These are phyloP conservation scores for Cucurbita argyrosperma DNA, from an alignment of 306 rosid genomes.

Conservation along the genomic window DNA sequence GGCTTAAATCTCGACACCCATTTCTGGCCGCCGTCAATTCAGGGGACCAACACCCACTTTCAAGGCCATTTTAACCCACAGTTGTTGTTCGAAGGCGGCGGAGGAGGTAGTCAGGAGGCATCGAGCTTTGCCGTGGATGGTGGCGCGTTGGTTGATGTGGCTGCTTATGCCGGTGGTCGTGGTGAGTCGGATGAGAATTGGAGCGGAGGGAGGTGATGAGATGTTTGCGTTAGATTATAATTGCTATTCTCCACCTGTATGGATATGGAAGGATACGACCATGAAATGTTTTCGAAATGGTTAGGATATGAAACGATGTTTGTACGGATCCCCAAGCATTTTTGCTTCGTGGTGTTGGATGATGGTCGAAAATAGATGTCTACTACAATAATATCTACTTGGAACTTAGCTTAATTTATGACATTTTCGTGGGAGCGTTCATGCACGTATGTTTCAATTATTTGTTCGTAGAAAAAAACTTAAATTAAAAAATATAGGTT, in stretches of 20 bases:
- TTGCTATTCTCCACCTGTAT: neutral
- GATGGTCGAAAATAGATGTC: no score
- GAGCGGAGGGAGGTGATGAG: neutral
- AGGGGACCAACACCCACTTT: neutral
- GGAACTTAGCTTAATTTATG: no score
- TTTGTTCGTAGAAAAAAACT: no score
- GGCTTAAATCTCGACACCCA: neutral
- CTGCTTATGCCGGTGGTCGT: neutral
- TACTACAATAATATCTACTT: no score
- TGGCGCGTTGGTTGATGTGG: neutral
- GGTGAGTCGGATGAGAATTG: neutral
- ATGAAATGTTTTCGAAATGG: no score
- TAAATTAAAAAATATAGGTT: no score
- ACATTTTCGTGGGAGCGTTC: no score
- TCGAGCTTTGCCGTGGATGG: neutral
- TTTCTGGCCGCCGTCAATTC: neutral
- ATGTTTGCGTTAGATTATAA: neutral
- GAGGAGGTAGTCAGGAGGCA: neutral
- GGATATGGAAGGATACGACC: no score
- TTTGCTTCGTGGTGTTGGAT: no score
- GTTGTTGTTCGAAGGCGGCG: neutral
- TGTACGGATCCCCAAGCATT: no score
- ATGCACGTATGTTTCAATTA: no score
- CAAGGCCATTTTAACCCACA: neutral
- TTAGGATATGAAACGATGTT: no score